Conservation (phyloP, 2,329 filamentous ascomycete species). For the Fusarium foetens region DNA sequence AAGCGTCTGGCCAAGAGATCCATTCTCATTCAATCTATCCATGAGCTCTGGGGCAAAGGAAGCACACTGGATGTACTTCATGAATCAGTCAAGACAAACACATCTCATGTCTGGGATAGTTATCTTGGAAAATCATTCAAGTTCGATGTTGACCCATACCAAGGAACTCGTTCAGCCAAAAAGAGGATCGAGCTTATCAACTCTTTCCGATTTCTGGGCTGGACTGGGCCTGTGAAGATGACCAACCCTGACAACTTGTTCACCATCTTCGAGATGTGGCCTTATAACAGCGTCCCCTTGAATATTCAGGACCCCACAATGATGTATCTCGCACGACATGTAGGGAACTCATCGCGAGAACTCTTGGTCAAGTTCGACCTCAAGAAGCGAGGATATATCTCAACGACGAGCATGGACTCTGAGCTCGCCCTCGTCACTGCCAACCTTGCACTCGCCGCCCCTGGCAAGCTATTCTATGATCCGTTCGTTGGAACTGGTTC, state of each 20-base stretch:
- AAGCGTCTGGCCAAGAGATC: constrained; percentile 76
- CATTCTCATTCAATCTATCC: constrained; percentile 83
- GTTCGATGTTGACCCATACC: constrained; percentile 86
- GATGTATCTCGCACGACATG: constrained; percentile 77
- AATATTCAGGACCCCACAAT: constrained; percentile 63
- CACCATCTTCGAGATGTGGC: constrained; percentile 85
- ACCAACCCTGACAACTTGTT: constrained; percentile 78
- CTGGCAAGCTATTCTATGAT: constrained; percentile 90
- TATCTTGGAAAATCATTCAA: constrained; percentile 79
- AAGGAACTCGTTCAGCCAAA: constrained; percentile 71
- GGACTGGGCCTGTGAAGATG: constrained; percentile 83
- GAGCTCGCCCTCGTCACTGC: constrained; percentile 92
- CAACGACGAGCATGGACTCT: constrained; percentile 96
- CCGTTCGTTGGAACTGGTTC: constrained; percentile 96
- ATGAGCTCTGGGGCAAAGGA: constrained; percentile 88
- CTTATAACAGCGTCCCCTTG: constrained; percentile 61
- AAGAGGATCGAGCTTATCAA: constrained; percentile 82
- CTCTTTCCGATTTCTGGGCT: constrained; percentile 79
- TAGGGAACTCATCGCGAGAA: constrained; percentile 74
- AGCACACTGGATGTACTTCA: constrained; percentile 75
- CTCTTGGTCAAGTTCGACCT: constrained; percentile 81
- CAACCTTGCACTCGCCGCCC: constrained; percentile 84
- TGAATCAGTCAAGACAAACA: constrained; percentile 66
- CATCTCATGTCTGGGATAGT: constrained; percentile 71
- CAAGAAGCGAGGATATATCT: constrained; percentile 94